Conservation (phyloP, 2,329 filamentous ascomycete genomes). For the Elsinoe ampelina region DNA sequence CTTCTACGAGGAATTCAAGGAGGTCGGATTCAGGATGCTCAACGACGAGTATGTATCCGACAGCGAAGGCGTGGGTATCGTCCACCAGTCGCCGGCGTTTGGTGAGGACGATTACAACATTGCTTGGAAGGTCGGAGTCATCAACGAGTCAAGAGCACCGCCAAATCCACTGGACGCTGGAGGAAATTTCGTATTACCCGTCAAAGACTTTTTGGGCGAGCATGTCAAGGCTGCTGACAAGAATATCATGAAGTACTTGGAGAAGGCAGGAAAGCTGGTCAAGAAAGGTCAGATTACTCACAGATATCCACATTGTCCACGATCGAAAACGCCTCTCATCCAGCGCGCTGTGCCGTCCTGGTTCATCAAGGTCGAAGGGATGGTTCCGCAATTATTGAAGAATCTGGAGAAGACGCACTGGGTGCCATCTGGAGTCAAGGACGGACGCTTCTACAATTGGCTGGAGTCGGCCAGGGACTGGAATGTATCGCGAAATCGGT, state of each 20-base stretch:
- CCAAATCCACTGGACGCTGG: conserved; percentile 84
- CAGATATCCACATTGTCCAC: conserved; percentile 87
- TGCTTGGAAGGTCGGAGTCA: conserved; percentile 64
- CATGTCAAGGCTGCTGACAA: conserved; percentile 91
- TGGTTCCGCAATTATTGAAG: conserved; percentile 79
- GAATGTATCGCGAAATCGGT: conserved; percentile 89
- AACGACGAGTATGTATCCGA: conserved; percentile 80
- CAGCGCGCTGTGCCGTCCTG: conserved; percentile 87
- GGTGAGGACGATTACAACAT: conserved; percentile 94
- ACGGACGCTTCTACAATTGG: conserved; percentile 85
- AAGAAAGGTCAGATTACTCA: conserved; percentile 83
- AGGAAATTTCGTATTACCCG: conserved; percentile 67
- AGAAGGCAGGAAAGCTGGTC: conserved; percentile 64
- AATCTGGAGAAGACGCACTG: conserved; percentile 85
- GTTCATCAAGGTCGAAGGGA: conserved; percentile 82
- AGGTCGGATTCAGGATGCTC: conserved; percentile 69
- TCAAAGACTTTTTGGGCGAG: conserved; percentile 73
- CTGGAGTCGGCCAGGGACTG: conserved; percentile 85
- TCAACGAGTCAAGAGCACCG: conserved; percentile 66
- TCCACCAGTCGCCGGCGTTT: conserved; percentile 87
- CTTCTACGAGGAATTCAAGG: conserved; percentile 81
- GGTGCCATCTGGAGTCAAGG: conserved; percentile 85
- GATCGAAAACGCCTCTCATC: conserved; percentile 91
- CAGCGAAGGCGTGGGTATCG: conserved; percentile 85
- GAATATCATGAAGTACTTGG: conserved; percentile 82